Evolutionary conservation across 2,329 filamentous ascomycete genomes (phyloP).

Genomic region (Fusarium sp.): DNA sequence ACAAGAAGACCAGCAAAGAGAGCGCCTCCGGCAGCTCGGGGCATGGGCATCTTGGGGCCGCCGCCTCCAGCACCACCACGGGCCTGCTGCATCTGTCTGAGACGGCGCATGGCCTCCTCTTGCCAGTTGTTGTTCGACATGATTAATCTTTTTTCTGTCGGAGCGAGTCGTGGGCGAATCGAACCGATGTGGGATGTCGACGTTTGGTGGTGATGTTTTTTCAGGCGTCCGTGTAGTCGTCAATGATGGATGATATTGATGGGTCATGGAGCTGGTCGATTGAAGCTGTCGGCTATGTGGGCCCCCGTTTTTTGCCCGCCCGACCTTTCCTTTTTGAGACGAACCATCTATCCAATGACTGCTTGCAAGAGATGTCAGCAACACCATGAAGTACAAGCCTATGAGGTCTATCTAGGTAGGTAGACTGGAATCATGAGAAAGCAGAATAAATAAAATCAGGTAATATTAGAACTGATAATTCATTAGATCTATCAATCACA

Average conservation of each 20-base stretch:
- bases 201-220: constrained; percentile 30
- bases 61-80: constrained; percentile 59
- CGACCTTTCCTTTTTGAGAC: constrained; percentile 41
- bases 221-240: constrained; percentile 33
- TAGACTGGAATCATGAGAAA: no score
- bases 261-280: constrained; percentile 43
- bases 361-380: constrained; percentile 12
- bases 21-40: constrained; percentile 56
- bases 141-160: constrained; percentile 15
- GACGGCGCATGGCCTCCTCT: constrained; percentile 65
- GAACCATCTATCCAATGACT: constrained; percentile 4
- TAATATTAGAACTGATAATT: no score
- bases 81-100: constrained; percentile 62
- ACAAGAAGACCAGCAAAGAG: constrained; percentile 59
- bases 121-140: constrained; percentile 59
- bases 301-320: constrained; percentile 43
- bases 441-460: no score
- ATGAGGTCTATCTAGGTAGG: no score
- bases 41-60: constrained; percentile 58
- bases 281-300: constrained; percentile 47
- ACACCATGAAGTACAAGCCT: no score
- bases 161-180: constrained; percentile 8
- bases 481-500: neutral
- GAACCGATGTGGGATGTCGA: constrained; percentile 35
- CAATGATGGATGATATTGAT: constrained; percentile 40